Evolutionary conservation across 805 yeast species (phyloP), one percentile per base, ranked within the genome.

Genomic region (Metschnikowia peoriensis): DNA sequence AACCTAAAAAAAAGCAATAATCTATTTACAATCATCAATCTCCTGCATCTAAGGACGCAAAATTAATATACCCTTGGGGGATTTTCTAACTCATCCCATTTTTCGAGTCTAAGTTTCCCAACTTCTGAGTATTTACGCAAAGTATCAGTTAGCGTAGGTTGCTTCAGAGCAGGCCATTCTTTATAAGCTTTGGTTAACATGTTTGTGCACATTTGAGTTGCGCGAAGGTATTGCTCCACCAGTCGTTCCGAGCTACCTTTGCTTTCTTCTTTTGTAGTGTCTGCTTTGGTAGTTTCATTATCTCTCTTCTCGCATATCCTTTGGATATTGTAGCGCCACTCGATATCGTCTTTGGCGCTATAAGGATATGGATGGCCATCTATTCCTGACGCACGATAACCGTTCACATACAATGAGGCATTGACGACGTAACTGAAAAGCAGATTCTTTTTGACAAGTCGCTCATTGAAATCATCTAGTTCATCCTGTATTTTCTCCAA

Each of bases 81-180:
- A 7, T 46, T 32, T 41, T 69, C 72, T 40, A 60, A 50, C 7
- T 53, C 47, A 28, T 56, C 54, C 74, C 73, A 70, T 49, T 53
- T 46, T 35, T 60, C 59, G 29, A 61, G 53, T 38, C 74, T 56
- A 10, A 61, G 60, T 44, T 53, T 52, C 6, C 74, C 74, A 10
- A 70, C 64, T 29, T 59, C 61, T 7, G 68, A 61, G 51, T 63
- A 68, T 35, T 57, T 44, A 38, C 68, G 60, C 51, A 67, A 52
- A 28, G 50, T 52, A 28, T 48, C 56, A 6, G 53, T 47, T 9
- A 51, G 48, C 9, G 46, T 48, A 8, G 57, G 57, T 17, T 32
- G 35, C 11, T 28, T 46, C 11, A 50, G 35, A 22, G 28, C 41
- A 7, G 52, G 52, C 41, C 45, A 37, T n/a, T 47, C 54, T 40